These are phyloP conservation scores for Setaria viridis DNA, from an alignment of 202 grass and related monocot genomes.

Conservation along the genomic window DNA sequence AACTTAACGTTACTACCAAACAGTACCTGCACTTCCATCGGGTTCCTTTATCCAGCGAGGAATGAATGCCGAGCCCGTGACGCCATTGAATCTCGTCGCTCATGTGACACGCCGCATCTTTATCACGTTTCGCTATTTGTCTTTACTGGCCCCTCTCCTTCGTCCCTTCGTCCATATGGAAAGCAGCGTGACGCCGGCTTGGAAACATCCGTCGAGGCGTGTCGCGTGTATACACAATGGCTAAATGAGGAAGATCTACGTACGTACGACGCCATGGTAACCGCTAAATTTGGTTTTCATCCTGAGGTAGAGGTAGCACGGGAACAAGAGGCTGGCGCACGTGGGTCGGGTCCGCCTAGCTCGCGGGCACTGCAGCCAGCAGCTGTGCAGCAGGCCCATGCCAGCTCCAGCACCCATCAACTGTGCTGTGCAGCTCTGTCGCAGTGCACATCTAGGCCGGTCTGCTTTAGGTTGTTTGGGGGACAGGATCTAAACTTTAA, in stretches of 20 bases:
- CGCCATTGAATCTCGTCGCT: slow-evolving; percentile 30
- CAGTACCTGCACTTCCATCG: background rate
- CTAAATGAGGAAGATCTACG: background rate
- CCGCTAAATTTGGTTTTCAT: no score
- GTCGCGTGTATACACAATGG: background rate
- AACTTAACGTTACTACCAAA: background rate
- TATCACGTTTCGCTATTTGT: slow-evolving; percentile 21
- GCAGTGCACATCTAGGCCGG: no score
- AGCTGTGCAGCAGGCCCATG: background rate
- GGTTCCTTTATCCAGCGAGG: background rate
- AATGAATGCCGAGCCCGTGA: slow-evolving; percentile 39
- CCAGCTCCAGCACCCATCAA: background rate
- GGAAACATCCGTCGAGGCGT: slow-evolving; percentile 28
- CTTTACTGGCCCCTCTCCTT: background rate
- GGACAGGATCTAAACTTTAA: no score
- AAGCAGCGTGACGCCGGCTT: background rate
- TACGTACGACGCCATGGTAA: no score
- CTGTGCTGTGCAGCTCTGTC: no score
- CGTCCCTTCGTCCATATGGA: background rate
- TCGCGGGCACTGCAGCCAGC: background rate
- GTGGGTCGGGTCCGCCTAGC: slow-evolving; percentile 19
- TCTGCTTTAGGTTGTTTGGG: no score
- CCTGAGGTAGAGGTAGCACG: no score
- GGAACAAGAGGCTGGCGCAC: background rate
- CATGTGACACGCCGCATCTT: slow-evolving; percentile 31